A percentile compares a stretch with the other conserved stretches of the same genome.
Conservation (phyloP, 2,329 filamentous ascomycete genomes). For the Exophiala sp. region DNA sequence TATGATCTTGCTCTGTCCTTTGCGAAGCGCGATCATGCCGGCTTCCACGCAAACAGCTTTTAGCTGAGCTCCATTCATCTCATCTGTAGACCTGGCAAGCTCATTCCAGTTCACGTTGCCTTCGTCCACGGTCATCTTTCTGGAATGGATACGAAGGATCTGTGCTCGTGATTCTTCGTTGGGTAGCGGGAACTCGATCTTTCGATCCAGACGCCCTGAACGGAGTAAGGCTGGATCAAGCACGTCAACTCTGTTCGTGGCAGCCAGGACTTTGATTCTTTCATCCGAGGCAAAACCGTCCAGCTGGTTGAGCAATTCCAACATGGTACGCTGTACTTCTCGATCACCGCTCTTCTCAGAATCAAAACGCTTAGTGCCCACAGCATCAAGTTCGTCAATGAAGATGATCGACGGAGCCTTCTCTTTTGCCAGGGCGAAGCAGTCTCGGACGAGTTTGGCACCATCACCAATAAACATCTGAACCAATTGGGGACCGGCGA, state of each 20-base stretch:
- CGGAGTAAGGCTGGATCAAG: slow-evolving; percentile 87
- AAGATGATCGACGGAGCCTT: slow-evolving; percentile 99
- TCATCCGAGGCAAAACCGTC: slow-evolving; percentile 97
- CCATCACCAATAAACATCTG: slow-evolving; percentile 99
- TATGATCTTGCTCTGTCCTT: slow-evolving; percentile 91
- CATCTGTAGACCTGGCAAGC: slow-evolving; percentile 91
- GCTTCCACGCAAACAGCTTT: slow-evolving; percentile 99
- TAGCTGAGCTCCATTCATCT: slow-evolving; percentile 95
- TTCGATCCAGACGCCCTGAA: slow-evolving; percentile 87
- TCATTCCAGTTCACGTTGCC: slow-evolving; percentile 88
- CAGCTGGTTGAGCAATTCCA: slow-evolving; percentile 96
- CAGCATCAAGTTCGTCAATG: slow-evolving; percentile 95
- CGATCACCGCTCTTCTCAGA: slow-evolving; percentile 96
- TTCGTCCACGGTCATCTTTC: slow-evolving; percentile 96
- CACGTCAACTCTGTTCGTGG: slow-evolving; percentile 91
- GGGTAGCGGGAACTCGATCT: slow-evolving; percentile 96
- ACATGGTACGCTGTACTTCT: slow-evolving; percentile 97
- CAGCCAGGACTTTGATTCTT: slow-evolving; percentile 91
- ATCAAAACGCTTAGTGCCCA: slow-evolving; percentile 99
- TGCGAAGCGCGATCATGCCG: slow-evolving; percentile 92
- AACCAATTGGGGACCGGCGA: slow-evolving; percentile 93
- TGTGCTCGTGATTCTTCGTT: slow-evolving; percentile 97
- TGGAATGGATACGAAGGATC: slow-evolving; percentile 93
- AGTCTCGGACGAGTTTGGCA: slow-evolving; percentile 94
- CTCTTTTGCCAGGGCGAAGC: slow-evolving; percentile 95